These are phyloP conservation scores for Fusarium musae DNA, from an alignment of 2,329 filamentous ascomycete species.

Conservation along the genomic window DNA sequence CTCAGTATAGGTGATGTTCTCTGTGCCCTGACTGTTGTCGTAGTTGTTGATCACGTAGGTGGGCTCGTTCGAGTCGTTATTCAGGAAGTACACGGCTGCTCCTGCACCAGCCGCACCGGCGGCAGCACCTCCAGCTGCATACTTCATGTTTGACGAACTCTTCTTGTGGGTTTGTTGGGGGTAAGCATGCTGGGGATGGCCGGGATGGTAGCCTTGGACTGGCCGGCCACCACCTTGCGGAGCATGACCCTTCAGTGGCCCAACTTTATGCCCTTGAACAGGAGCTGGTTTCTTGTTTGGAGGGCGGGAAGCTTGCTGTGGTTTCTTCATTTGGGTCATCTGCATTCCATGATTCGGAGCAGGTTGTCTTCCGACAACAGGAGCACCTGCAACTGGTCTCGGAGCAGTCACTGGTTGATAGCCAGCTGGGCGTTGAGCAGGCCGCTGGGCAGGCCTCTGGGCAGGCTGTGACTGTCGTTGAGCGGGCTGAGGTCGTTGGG, in stretches of 20 bases:
- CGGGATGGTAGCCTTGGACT: background rate
- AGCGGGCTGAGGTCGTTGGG: too few species aligned
- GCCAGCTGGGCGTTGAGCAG: background rate
- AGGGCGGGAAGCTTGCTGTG: conserved; percentile 6
- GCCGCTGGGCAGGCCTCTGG: background rate
- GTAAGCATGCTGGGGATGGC: background rate
- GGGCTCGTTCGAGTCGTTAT: conserved; percentile 12
- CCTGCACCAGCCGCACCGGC: background rate
- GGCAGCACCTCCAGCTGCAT: background rate
- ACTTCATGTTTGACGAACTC: conserved; percentile 6
- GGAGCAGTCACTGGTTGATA: conserved; percentile 15
- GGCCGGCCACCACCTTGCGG: background rate
- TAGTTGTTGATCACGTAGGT: conserved; percentile 9
- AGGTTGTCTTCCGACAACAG: conserved; percentile 20
- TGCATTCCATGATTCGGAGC: conserved; percentile 15
- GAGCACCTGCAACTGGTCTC: background rate
- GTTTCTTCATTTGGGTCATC: conserved; percentile 13
- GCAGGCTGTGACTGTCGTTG: too few species aligned
- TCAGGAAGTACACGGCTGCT: conserved; percentile 1
- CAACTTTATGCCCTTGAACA: background rate
- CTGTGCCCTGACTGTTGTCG: background rate
- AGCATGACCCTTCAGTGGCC: background rate
- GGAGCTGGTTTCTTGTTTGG: background rate
- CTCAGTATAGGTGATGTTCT: background rate
- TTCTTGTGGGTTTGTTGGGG: background rate